These are phyloP conservation scores for Rhodotorula glutinis DNA, from an alignment of 1,284 basidiomycete species.

Conservation along the genomic window DNA sequence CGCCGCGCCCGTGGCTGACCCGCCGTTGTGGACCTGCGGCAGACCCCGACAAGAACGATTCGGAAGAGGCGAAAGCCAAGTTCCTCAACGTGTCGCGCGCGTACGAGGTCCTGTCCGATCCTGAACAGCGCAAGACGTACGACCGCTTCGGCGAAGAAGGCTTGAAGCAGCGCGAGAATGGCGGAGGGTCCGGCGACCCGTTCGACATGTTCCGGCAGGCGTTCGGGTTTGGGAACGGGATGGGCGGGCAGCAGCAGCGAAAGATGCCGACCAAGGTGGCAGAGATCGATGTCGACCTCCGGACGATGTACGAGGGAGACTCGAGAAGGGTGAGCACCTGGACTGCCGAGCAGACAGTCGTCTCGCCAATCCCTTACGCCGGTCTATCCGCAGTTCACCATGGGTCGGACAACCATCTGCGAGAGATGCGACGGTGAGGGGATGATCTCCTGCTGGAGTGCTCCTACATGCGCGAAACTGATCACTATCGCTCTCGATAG, in stretches of 20 bases:
- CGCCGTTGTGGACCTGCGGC: neutral
- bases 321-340: constrained; percentile 75
- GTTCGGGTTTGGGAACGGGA: constrained; percentile 71
- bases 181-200: constrained; percentile 65
- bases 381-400: constrained; percentile 63
- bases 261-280: constrained; percentile 77
- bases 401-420: constrained; percentile 83
- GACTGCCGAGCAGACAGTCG: too few species aligned
- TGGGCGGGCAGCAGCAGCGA: constrained; percentile 62
- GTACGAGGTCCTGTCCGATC: constrained; percentile 84
- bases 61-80: constrained; percentile 51
- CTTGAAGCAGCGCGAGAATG: constrained; percentile 63
- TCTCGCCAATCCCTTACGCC: too few species aligned
- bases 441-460: neutral
- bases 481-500: constrained; percentile 1
- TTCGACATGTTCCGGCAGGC: constrained; percentile 89
- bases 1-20: neutral
- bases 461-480: neutral
- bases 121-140: constrained; percentile 85
- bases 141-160: constrained; percentile 81
- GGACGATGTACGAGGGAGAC: constrained; percentile 80
- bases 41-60: constrained; percentile 81
- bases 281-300: constrained; percentile 80
- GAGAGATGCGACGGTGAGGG: constrained; percentile 76
- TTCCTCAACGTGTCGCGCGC: constrained; percentile 55